Base-by-base conservation (phyloP, 192 early-diverging fungal genomes). In the Entomortierella beljakovae region DNA sequence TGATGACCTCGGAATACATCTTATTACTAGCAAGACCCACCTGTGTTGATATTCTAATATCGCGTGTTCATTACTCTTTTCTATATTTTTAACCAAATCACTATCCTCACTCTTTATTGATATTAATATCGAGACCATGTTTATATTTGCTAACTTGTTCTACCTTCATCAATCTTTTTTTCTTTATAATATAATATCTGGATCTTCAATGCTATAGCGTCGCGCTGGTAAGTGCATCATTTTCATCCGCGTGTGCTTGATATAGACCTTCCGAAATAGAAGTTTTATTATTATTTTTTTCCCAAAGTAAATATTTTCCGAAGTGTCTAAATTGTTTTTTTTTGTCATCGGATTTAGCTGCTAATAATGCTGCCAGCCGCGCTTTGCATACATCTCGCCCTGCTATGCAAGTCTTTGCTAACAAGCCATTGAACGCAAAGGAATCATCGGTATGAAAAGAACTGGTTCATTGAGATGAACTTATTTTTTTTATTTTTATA, bases 371-470 rank as follows among this genome's bases (percentile, higher is more conserved):
- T 61, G 58, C 75, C 46, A 66, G 35, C 26, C 91, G 94, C 70
- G 71, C 82, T 51, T 87, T 96, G 82, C 91, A 92, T 76, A 77
- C 83, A 60, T 88, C 92, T 55, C 81, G 87, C 61, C 85, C 84
- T 70, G 82, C 90, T 38, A 81, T 81, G 74, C 86, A 88, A 64
- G 88, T 96, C 46, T 87, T 92, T 57, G 85, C 92, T 52, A 90
- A 86, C 38, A 84, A 92, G 61, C 92, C 95, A 38, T 88, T 96
- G 61, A 88, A 89, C 56, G 93, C 92, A 20, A 89, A 88, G 64
- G 85, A 90, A 71, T 85, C 93, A 50, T 85, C 88, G 48, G 91
- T 90, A 85, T 46, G 65, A n/a, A n/a, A n/a, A 52, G 29, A 11
- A 34, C 58, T 43, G 26, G 25, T 26, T 6, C 11, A n/a, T 23